Evolutionary conservation across 768 basidiomycete species (phyloP), one percentile per base, ranked within the genome.

Genomic region (Sporobolomyces phaffii): DNA sequence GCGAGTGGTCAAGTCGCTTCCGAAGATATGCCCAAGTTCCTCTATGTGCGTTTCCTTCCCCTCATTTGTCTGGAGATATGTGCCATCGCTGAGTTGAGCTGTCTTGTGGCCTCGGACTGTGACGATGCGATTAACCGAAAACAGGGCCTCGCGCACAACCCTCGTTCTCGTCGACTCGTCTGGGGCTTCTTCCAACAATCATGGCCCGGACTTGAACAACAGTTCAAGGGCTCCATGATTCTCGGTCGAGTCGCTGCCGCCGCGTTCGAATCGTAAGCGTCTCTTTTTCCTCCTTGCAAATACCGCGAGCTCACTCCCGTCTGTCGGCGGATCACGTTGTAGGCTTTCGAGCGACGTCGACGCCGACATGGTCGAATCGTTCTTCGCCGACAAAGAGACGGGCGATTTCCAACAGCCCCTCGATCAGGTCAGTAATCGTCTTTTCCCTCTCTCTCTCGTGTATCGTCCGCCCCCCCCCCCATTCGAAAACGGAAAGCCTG

Each of bases 111-210:
- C 31, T 24, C 11, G 13, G 13, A 26, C 48, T 49, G 26, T 49
- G 13, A 15, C 28, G n/a, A n/a, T n/a, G 29, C 29, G 36, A 13
- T 33, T 9, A 31, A 10, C 43, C 38, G 29, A 33, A 3, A 14
- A 24, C 57, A 65, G 64, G 38, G 57, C 5, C 68, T 69, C 62
- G 62, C 68, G 6, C n/a, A 49, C 8, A 69, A 69, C 36, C 52
- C 59, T n/a, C 18, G 28, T 2, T 56, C 68, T 0, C 63, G 63
- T 36, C 45, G 63, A 6, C 33, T 64, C 26, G 53, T 61, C 26
- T 69, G 68, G 68, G 28, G 10, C 0, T 40, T 69, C 49, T 33
- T 69, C 34, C 54, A 65, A 31, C 47, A 54, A 22, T 63, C 60
- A 1, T 70, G 54, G 60, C 62, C 68, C 2, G 41, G 20, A 24